These are phyloP conservation scores for Leucogyrophana mollusca DNA, from an alignment of 768 basidiomycete genomes.

Conservation along the genomic window DNA sequence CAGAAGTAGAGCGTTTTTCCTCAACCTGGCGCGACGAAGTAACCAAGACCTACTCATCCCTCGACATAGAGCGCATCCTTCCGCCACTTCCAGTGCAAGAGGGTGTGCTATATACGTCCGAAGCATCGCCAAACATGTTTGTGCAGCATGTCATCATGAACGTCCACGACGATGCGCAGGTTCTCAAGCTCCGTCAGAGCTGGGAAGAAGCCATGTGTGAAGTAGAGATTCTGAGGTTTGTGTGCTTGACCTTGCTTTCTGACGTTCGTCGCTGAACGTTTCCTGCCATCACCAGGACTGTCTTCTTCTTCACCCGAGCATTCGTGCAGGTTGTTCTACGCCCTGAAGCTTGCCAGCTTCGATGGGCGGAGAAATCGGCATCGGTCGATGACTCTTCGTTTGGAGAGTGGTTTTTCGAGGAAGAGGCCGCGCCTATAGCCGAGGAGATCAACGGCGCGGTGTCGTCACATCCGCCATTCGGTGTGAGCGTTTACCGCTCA, in stretches of 20 bases:
- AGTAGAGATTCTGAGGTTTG: conserved; percentile 28
- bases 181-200: conserved; percentile 25
- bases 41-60: conserved; percentile 2
- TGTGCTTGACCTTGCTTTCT: not conserved
- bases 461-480: conserved; percentile 17
- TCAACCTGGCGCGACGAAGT: conserved; percentile 15
- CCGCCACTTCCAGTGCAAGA: conserved; percentile 48
- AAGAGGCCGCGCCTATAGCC: conserved; percentile 18
- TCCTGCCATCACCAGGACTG: conserved; percentile 20
- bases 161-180: conserved; percentile 18
- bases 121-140: conserved; percentile 36
- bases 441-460: conserved; percentile 21
- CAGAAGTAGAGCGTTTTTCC: conserved; percentile 13
- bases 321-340: conserved; percentile 28
- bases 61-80: conserved; percentile 22
- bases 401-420: conserved; percentile 16
- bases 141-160: conserved; percentile 43
- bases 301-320: conserved; percentile 28
- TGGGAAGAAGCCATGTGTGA: conserved; percentile 31
- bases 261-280: not conserved
- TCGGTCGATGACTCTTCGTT: conserved; percentile 14
- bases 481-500: conserved; percentile 9
- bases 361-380: conserved; percentile 15
- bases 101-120: conserved; percentile 43
- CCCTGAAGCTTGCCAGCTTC: conserved; percentile 8